Base-by-base conservation (phyloP, 1,284 basidiomycete genomes). In the Meira nashicola region DNA sequence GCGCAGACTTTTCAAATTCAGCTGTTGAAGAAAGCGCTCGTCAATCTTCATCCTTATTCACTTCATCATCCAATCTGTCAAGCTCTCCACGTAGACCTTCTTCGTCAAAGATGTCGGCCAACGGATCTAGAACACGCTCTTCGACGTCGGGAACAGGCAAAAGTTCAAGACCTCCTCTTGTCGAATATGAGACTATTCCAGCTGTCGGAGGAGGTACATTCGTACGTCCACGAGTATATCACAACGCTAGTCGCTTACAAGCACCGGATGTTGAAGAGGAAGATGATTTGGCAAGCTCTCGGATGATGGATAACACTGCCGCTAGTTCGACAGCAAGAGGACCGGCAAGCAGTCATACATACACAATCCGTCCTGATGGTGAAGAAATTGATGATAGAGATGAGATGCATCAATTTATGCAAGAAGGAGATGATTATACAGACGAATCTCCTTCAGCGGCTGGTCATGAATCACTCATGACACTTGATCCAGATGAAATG, bases 181-280 rank as follows among this genome's bases (percentile, higher is more conserved):
- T 59, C 0, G 62, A 70, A 14, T 87, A 84, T 65, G 86, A 87
- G 68, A 86, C 86, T 0, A 85, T 88, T 60, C 87, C 88, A 1
- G 88, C 89, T 12, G 86, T 89, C 10, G 88, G 89, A 37, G 88
- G 88, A 25, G 88, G 88, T 0, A 84, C 83, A 0, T 83, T 90
- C 60, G 87, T 86, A 1, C 83, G 88, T 21, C 89, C 89, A 0
- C 80, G 89, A 3, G 82, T 90, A 21, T 85, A 84, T 62, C 88
- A 89, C 72, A 85, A 86, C 0, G 87, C 89, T 66, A 86, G 86
- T 6, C 82, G 83, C 68, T 85, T 87, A 64, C 74, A 66, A 50
- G 58, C 69, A 21, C 67, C 67, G 14, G 69, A 70, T 39, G 57
- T 69, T 37, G 61, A 66, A 12, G 66, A 63, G 59, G 68, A 68